Base-by-base conservation (phyloP, 2,329 filamentous ascomycete species). In the Colletotrichum coccodes region DNA sequence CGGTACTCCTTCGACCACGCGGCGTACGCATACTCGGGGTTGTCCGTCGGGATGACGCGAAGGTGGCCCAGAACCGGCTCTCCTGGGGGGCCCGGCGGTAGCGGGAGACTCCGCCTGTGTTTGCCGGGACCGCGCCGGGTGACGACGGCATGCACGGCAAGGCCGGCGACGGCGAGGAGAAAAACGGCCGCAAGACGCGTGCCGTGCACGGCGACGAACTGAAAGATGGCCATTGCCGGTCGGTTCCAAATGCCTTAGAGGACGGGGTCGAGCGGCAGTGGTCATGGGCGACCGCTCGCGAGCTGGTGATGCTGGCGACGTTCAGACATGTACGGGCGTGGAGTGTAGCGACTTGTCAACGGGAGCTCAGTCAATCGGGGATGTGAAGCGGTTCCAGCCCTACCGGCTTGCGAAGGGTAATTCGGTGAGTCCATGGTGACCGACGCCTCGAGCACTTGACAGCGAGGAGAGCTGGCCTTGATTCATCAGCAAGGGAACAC, bases 1-100 rank as follows among this genome's bases (percentile, higher is more conserved):
- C 89, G 77, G 92, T 92, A 79, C 92, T 78, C 67, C 14, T 73
- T 67, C 1, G 74, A 75, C 75, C 75, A 77, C 44, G 67, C 63
- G 67, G 76, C 75, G 61, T 78, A 79, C 6, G 73, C 72, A 52
- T 75, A 74, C 36, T 78, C 77, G 4, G 78, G 76, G 50, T 75
- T 76, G 58, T 76, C 71, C 3, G 73, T 72, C 0, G 79, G 85
- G 12, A 83, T 78, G 61, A 87, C 77, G 4, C 81, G 80, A 6
- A 79, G 71, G 58, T 83, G 84, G 4, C 85, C 85, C 6, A 83
- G 74, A 16, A 86, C 73, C 1, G 80, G 80, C 36, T 80, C 78
- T 1, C 73, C 75, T 1, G 77, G 75, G 6, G 79, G 79, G 0
- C 77, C 77, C 1, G 78, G 79, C 6, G 79, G 79, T 8, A 79